Conservation (phyloP, 495 filamentous ascomycete genomes). For the Apodospora peruviana region DNA sequence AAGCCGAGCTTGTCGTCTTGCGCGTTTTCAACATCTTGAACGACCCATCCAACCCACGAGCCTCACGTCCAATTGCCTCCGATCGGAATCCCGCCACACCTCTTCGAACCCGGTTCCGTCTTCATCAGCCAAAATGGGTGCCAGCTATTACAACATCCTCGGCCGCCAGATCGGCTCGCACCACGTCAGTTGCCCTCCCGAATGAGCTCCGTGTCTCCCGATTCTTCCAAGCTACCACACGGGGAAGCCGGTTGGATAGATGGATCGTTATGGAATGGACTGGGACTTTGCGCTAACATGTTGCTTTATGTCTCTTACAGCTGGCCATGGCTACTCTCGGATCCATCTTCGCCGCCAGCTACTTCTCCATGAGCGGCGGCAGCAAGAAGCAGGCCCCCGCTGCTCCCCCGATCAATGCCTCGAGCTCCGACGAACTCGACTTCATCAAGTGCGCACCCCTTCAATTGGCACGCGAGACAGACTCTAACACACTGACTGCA, state of each 20-base stretch:
- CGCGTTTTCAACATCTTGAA: constrained; percentile 16
- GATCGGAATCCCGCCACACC: constrained; percentile 30
- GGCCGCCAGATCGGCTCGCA: constrained; percentile 93
- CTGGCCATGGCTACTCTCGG: constrained; percentile 81
- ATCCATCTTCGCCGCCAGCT: constrained; percentile 54
- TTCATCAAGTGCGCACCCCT: constrained; percentile 84
- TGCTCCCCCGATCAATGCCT: constrained; percentile 79
- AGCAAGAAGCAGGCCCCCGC: constrained; percentile 50
- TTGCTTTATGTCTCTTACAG: constrained; percentile 47
- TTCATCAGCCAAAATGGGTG: constrained; percentile 60
- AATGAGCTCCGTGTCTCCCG: not conserved
- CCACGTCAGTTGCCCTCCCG: constrained; percentile 58
- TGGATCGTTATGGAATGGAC: too few relatives aligned
- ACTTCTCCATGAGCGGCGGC: constrained; percentile 52
- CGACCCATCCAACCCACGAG: constrained; percentile 5
- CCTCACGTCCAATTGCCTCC: constrained; percentile 20
- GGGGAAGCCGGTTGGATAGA: too few relatives aligned
- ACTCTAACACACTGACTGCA: constrained; percentile 35
- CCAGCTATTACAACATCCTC: constrained; percentile 74
- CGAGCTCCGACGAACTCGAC: constrained; percentile 86
- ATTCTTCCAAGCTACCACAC: not conserved
- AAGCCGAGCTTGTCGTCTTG: constrained; percentile 13
- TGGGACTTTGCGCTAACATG: too few relatives aligned
- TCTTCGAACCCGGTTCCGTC: constrained; percentile 30
- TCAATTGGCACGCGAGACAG: not conserved